Base-by-base conservation (phyloP, 2,329 filamentous ascomycete genomes). In the Talaromyces marneffei region DNA sequence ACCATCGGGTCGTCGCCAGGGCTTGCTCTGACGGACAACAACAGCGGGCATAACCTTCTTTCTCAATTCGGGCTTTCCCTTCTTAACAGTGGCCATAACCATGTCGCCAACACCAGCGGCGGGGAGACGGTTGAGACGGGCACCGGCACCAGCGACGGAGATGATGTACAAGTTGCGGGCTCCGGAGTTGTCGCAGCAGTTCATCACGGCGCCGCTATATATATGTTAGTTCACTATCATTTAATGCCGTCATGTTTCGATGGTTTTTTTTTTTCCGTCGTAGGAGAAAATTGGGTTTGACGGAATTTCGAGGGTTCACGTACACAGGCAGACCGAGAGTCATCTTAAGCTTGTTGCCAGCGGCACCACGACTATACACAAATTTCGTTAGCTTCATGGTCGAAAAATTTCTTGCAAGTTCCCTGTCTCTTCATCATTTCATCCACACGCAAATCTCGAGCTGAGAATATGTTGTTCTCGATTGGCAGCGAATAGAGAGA, bases 11-110 rank as follows among this genome's bases (percentile, higher is more conserved):
- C 94, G 89, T 87, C 94, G 92, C 94, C 94, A 99, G 75, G 94
- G 94, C 89, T 99, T 99, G 85, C 89, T 90, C 85, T 97, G 94
- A 80, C 94, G 86, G 79, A 97, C 93, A 78, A 99, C 94, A 78
- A 99, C 93, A 76, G 94, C 94, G 73, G 94, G 94, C 92, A 99
- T 96, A 81, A 99, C 94, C 90, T 99, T 99, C 91, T 99, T 99
- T 82, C 95, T 87, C 78, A 99, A 85, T 84, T 99, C 95, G 68
- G 95, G 95, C 91, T 99, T 99, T 84, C 95, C 94, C 91, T 99
- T 97, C 91, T 99, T 97, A 84, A 97, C 94, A 71, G 94, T 97
- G 71, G 93, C 93, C 92, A 99, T 97, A 79, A 97, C 94, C 94
- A 97, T 97, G 86, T 97, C 94, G 76, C 94, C 94, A 74, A 97